Base-by-base conservation (phyloP, 1,284 basidiomycete genomes). In the Xanthoconium separans region DNA sequence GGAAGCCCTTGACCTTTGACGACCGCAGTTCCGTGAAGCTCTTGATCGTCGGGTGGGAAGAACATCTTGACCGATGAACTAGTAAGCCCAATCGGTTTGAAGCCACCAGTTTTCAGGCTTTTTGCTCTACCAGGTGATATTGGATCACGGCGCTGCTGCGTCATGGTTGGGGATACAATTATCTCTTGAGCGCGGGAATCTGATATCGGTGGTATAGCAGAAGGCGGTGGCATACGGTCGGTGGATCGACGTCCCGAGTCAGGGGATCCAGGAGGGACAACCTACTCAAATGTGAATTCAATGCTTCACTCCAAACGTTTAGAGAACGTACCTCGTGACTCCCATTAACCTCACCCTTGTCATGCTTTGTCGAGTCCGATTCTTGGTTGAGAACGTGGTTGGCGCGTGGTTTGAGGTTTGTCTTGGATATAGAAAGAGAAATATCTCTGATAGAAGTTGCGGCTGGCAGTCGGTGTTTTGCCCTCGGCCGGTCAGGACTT, bases 31-130 rank as follows among this genome's bases (percentile, higher is more conserved):
- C 51, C 56, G 31, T 58, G 65, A 24, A 61, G 56, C 24, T 75
- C 73, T n/a, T 76, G 67, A 53, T 70, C 87, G 29, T 90, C 87
- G 47, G 78, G 80, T 43, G 88, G 87, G 64, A 90, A 90, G 67
- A 90, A 89, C 58, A 76, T 78, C 65, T 84, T 86, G 42, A 90
- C 72, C 3, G 85, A 77, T 15, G 81, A 84, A 60, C 77, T 87
- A 10, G 78, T 49, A 43, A 70, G 65, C 3, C 75, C 78, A 37
- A 89, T 84, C 1, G 87, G 85, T 61, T 80, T 86, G 70, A 89
- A 88, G 13, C 82, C 82, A 9, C 75, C 63, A 52, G 75, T 70
- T 65, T 76, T 84, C 59, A 57, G 9, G 39, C 58, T 36, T 46
- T 52, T 58, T 8, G 52, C 20, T 61, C 58, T 61, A 66, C 68